Evolutionary conservation across 1,139 yeast species (phyloP), one percentile per base, ranked within the genome.

Genomic region (Saccharomyces hybrid): DNA sequence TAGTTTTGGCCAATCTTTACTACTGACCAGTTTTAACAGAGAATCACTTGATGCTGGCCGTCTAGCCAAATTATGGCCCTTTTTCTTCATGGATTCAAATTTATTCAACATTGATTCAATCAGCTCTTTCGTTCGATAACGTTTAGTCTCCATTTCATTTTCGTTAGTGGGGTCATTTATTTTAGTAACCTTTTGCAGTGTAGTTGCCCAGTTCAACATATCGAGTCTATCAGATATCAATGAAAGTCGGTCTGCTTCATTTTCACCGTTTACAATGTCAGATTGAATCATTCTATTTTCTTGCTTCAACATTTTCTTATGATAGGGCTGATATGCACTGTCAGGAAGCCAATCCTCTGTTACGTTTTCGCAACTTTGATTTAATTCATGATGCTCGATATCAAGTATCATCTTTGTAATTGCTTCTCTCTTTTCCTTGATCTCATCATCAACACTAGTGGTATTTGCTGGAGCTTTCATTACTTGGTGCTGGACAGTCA

Each of bases 241-340:
- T 16, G 54, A 47, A 47, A 68, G 53, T 26, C 72, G 49, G 69
- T 76, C 59, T 70, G 73, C 69, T 78, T 83, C 47, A 69, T 64
- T 51, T 69, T 75, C 64, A 79, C 74, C 57, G 73, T 77, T 62
- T 76, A 85, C 76, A 4, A 81, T 69, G 62, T 87, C 95, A 23
- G 78, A 74, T 57, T 78, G 79, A 41, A 80, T 76, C 80, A 84
- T 81, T 46, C 80, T 75, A 54, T 77, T 77, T 65, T 87, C 95
- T 56, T 83, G 86, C 53, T 82, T 80, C 57, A 78, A 80, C 87
- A 85, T 83, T 48, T 78, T 74, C 48, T 78, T 75, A 65, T 86
- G 91, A 62, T 82, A 84, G 0, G 73, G 62, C 1, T 65, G 66
- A 62, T 77, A 86, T 1, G 71, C 48, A 0, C 70, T 71, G 56